Evolutionary conservation across 1,284 basidiomycete genomes (phyloP).

Genomic region (Amylostereum areolatum): DNA sequence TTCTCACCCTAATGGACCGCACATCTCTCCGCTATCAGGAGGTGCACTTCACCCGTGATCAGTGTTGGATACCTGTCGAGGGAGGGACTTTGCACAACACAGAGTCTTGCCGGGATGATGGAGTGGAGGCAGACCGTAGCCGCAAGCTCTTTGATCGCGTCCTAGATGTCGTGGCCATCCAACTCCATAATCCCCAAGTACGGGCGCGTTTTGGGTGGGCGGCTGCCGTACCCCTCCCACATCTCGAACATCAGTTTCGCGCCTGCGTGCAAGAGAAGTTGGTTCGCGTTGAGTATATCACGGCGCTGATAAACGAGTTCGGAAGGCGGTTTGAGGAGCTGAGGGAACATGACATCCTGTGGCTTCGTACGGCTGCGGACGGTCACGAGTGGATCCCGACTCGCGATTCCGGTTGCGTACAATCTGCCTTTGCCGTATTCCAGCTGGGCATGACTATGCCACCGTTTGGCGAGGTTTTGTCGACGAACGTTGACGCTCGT

Average conservation of each 20-base stretch:
- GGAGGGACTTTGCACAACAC: constrained; percentile 11
- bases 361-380: background rate
- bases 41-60: no score
- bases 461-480: background rate
- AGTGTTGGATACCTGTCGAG: constrained; percentile 2
- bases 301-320: background rate
- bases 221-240: background rate
- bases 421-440: background rate
- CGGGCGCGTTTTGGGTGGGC: constrained; percentile 4
- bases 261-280: background rate
- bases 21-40: background rate
- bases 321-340: background rate
- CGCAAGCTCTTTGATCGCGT: constrained; percentile 18
- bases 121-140: constrained; percentile 18
- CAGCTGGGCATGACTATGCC: background rate
- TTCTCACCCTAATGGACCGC: background rate
- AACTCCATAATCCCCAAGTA: constrained; percentile 23
- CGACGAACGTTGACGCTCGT: constrained; percentile 9
- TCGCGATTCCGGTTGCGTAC: no score
- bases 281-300: background rate
- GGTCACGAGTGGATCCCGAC: background rate
- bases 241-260: background rate
- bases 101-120: constrained; percentile 15
- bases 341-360: background rate
- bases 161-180: constrained; percentile 2